Evolutionary conservation across 2,329 filamentous ascomycete species (phyloP).

Genomic region (Trichoderma asperellum): DNA sequence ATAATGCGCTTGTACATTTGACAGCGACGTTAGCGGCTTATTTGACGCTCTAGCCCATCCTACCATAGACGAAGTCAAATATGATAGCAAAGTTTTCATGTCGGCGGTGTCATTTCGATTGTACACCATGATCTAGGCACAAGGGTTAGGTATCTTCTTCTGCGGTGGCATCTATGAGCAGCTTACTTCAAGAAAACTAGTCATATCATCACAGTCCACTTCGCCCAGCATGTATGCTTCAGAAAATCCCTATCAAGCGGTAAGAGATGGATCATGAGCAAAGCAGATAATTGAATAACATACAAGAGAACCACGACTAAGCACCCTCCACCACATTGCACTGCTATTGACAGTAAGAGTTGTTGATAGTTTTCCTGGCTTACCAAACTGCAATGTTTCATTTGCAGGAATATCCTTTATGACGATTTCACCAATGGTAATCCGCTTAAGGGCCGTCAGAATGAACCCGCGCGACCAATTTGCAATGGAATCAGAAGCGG

Average conservation of each 20-base stretch:
- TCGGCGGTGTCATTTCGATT: constrained; percentile 69
- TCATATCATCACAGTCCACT: constrained; percentile 62
- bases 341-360: constrained; percentile 7
- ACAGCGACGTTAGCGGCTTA: constrained; percentile 59
- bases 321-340: constrained; percentile 18
- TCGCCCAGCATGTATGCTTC: constrained; percentile 16
- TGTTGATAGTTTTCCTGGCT: background rate
- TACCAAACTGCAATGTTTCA: background rate
- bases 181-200: constrained; percentile 67
- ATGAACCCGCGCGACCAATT: constrained; percentile 9
- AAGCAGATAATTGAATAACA: background rate
- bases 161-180: background rate
- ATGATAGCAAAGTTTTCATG: constrained; percentile 64
- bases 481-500: constrained; percentile 2
- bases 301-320: constrained; percentile 9
- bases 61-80: constrained; percentile 60
- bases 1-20: constrained; percentile 74
- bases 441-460: constrained; percentile 6
- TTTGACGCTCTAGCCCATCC: constrained; percentile 62
- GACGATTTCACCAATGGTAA: constrained; percentile 9
- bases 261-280: background rate
- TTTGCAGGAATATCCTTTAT: background rate
- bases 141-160: background rate
- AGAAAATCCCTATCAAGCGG: constrained; percentile 3
- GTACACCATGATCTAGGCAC: constrained; percentile 65